Base-by-base conservation (phyloP, 495 filamentous ascomycete genomes). In the Annulohypoxylon moriforme region DNA sequence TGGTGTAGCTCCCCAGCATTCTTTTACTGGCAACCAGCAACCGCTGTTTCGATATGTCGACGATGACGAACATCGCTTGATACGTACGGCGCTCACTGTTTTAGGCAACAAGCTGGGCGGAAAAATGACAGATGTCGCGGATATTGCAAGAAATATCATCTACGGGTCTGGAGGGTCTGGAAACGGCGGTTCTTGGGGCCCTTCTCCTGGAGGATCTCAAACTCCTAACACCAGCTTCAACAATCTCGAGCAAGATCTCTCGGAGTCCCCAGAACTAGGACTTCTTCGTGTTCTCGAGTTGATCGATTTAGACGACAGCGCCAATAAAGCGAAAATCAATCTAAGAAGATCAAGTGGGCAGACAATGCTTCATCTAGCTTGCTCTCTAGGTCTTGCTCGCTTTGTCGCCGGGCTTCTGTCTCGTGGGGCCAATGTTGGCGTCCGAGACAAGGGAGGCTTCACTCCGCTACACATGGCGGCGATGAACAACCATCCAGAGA, bases 391-490 rank as follows among this genome's bases (percentile, higher is more conserved):
- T 14, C 85, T 93, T 64, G 86, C 88, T 50, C 88, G 92, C 14
- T 90, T 97, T 68, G 91, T 91, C 57, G 92, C 92, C n/a, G 92
- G 89, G 20, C 87, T 97, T 16, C 79, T 97, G 14, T 91, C 90
- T 13, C 89, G 92, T 69, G 92, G 93, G n/a, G 93, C 92, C 7
- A 90, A 89, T 68, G 88, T 91, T 0, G 89, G 95, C 70, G 78
- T 89, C 20, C 86, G 89, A 66, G 94, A 97, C 76, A 91, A 89
- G 63, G 91, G 89, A 56, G 94, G 94, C 27, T 94, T 93, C 77
- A 92, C 92, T 10, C 89, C 94, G 10, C 89, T 97, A 84, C 93
- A 96, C 74, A 84, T 94, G 71, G 94, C 94, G 29, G 89, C 92
- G n/a, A 83, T 97, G 70, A 89, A 89, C 78, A 87, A 90, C 36